These are phyloP conservation scores for Allomyces arbusculus DNA, from an alignment of 192 early-diverging fungal species.

Conservation along the genomic window DNA sequence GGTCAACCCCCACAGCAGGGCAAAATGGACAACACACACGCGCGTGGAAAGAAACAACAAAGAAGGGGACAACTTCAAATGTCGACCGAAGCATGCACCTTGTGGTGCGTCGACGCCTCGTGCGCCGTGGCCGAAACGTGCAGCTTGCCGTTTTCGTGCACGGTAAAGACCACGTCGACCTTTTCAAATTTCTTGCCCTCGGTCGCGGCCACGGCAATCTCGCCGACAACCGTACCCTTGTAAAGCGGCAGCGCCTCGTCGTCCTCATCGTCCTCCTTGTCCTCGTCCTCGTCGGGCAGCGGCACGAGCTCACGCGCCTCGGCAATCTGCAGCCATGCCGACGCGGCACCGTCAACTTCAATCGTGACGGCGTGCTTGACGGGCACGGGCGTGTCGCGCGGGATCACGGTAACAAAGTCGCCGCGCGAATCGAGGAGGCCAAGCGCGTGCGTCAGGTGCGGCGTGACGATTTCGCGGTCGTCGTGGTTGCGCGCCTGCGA, in stretches of 20 bases:
- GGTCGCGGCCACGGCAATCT: neutral
- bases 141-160: neutral
- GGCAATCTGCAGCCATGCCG: neutral
- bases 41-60: too few species aligned
- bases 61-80: neutral
- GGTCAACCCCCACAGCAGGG: too few species aligned
- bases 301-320: neutral
- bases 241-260: neutral
- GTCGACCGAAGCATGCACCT: neutral
- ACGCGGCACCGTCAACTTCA: constrained; percentile 31
- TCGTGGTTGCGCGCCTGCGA: constrained; percentile 56
- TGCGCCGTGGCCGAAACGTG: neutral
- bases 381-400: constrained; percentile 67
- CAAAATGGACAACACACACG: too few species aligned
- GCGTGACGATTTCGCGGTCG: constrained; percentile 29
- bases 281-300: neutral
- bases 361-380: constrained; percentile 57
- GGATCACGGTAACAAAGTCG: constrained; percentile 56
- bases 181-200: neutral
- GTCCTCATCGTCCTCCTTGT: neutral
- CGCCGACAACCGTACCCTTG: neutral
- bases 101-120: neutral
- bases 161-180: neutral
- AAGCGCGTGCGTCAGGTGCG: constrained; percentile 49
- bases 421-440: constrained; percentile 53